Base-by-base conservation (phyloP, 495 filamentous ascomycete species). In the Penicillium diatomitis region DNA sequence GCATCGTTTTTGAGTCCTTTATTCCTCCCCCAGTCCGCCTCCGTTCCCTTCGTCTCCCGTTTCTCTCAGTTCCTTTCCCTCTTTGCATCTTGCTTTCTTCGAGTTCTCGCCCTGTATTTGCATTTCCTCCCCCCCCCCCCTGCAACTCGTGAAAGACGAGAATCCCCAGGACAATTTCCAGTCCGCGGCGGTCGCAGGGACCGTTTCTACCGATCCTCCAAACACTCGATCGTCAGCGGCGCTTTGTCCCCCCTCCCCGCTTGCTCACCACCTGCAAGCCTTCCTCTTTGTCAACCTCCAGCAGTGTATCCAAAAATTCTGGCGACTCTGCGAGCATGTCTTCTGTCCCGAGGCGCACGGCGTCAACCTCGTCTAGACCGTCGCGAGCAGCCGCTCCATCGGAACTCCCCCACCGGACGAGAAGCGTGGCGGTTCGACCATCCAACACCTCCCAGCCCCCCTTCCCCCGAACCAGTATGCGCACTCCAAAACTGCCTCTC, bases 381-480 rank as follows among this genome's bases (percentile, higher is more conserved):
- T 63, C 73, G 50, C 61, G 61, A 48, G 57, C 68, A 8, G 41
- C 41, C 46, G 61, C 71, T 39, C 57, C 73, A 28, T 64, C 69
- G 41, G 77, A 82, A 57, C 64, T 72, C 48, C 78, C 78, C 38
- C 79, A 81, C 57, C 72, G 81, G 47, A 68, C 79, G 42, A 68
- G 74, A 56, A 82, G 78, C 47, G 75, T 76, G 47, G 68, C 73
- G 27, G 63, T 69, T 45, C 69, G 75, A 54, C 66, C 70, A 50
- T 60, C 68, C 41, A 69, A 42, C 40, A 30, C 63, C 38, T 55
- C 63, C 38, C 62, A 63, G 48, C 67, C 71, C 52, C 65, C 50
- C 57, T 62, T 53, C 54, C 57, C 54, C 63, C 60, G 53, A 43
- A 49, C 59, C 68, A 62, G 50, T 61, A 53, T 51, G 67, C 77